phyloP scores from a whole-genome alignment of 176 grass and related monocot species.

The Poa annua region DNA sequence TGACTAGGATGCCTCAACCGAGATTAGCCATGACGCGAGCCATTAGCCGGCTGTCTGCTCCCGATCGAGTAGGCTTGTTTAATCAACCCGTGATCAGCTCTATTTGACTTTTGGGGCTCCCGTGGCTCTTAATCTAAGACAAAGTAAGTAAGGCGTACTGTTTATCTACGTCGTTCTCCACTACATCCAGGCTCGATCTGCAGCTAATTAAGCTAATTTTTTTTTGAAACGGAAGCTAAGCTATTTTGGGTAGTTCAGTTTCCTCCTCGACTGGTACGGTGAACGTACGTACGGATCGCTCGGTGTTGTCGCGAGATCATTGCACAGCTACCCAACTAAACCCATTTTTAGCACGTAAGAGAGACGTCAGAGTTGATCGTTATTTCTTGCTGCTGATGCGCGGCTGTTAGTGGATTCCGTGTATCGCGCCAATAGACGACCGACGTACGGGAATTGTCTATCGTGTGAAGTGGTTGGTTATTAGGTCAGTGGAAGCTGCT shows the following conservation, averaged over 20 bases:
- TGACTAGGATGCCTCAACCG: constrained; percentile 31
- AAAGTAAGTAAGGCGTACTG: constrained; percentile 8
- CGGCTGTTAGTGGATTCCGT: not conserved
- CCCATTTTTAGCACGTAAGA: not conserved
- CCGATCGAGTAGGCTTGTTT: constrained; percentile 26
- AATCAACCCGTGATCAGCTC: constrained; percentile 30
- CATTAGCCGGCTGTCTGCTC: constrained; percentile 42
- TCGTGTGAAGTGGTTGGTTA: constrained; percentile 14
- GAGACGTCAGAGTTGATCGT: not conserved
- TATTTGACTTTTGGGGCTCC: not conserved
- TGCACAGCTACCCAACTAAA: constrained; percentile 36
- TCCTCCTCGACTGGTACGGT: constrained; percentile 40
- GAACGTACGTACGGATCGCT: constrained; percentile 43
- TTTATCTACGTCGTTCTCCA: not conserved
- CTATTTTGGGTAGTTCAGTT: not conserved
- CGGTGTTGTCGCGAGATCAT: constrained; percentile 45
- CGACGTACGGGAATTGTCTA: constrained; percentile 32
- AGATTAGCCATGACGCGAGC: constrained; percentile 44
- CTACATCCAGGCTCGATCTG: not conserved
- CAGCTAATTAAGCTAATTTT: not conserved
- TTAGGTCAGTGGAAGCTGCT: constrained; percentile 34
- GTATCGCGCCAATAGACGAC: constrained; percentile 14
- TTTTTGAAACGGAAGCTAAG: too few species aligned
- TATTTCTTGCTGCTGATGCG: not conserved
- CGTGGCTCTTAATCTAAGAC: constrained; percentile 24